Percentiles rank a stretch among this genome's conserved stretches.
phyloP scores from a whole-genome alignment of 202 grass and related monocot species.

The Saccharum hybrid region DNA sequence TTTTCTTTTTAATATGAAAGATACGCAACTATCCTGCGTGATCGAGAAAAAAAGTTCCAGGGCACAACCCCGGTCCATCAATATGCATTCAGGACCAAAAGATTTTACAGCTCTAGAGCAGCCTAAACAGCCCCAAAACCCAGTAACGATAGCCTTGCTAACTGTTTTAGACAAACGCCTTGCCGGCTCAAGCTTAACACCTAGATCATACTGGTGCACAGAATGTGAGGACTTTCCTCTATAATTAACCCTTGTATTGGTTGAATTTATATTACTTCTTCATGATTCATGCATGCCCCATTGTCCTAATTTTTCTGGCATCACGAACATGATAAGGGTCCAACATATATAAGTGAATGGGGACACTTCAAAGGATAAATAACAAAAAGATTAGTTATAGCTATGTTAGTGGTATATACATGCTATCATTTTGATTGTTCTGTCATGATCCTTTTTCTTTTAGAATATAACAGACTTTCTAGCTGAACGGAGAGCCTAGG shows the following conservation, averaged over 20 bases:
- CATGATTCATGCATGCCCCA: slow-evolving; percentile 23
- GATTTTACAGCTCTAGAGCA: neutral
- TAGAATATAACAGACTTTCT: neutral
- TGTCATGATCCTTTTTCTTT: neutral
- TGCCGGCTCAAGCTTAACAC: neutral
- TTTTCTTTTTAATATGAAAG: too few species aligned
- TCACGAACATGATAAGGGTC: slow-evolving; percentile 9
- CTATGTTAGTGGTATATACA: neutral
- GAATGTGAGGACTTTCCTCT: neutral
- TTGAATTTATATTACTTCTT: slow-evolving; percentile 2
- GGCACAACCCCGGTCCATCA: too few species aligned
- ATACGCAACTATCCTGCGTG: too few species aligned
- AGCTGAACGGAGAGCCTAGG: neutral
- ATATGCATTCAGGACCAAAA: neutral
- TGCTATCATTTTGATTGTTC: slow-evolving; percentile 24
- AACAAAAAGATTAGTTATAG: slow-evolving; percentile 35
- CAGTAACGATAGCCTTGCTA: neutral
- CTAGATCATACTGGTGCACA: neutral
- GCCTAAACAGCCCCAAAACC: neutral
- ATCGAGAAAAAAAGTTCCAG: too few species aligned
- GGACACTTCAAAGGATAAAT: neutral
- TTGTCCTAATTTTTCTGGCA: neutral
- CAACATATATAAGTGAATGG: slow-evolving; percentile 30
- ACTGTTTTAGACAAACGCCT: neutral
- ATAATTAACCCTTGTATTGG: slow-evolving; percentile 8